Evolutionary conservation across 306 rosid genomes (phyloP).

Genomic region (Neltuma alba): DNA sequence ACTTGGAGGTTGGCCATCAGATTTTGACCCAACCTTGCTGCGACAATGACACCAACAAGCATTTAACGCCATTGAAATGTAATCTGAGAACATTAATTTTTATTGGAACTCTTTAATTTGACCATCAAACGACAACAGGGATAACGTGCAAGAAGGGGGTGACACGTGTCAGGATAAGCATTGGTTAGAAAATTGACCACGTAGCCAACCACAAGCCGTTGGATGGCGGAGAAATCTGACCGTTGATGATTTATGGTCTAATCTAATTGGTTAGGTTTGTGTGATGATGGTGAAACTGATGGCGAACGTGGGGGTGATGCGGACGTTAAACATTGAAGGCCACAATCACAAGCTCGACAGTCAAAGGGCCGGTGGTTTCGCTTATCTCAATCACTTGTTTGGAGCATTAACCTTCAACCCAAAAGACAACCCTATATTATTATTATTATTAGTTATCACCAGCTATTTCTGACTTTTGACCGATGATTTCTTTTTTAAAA

Average conservation of each 20-base stretch:
- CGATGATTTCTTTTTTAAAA: not conserved
- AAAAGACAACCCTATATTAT: not conserved
- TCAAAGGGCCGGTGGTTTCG: conserved; percentile 12
- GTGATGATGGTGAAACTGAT: not conserved
- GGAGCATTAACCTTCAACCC: not conserved
- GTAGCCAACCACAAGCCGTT: not conserved
- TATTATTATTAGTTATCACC: not conserved
- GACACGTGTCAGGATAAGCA: not conserved
- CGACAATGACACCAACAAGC: not conserved
- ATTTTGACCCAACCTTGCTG: not conserved
- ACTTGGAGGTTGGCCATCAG: not conserved
- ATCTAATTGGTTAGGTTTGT: not conserved
- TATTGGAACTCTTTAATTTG: too few relatives aligned
- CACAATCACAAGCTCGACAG: not conserved
- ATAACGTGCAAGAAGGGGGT: not conserved
- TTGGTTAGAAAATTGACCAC: not conserved
- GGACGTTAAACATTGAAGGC: not conserved
- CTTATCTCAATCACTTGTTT: not conserved
- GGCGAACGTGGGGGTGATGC: not conserved
- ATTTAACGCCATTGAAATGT: not conserved
- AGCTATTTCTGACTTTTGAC: not conserved
- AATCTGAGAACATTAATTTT: too few relatives aligned
- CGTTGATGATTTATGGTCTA: not conserved
- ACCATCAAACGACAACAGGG: not conserved
- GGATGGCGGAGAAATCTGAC: not conserved